These are phyloP conservation scores for Cryptococcus deneoformans DNA, from an alignment of 1,284 basidiomycete species.

Conservation along the genomic window DNA sequence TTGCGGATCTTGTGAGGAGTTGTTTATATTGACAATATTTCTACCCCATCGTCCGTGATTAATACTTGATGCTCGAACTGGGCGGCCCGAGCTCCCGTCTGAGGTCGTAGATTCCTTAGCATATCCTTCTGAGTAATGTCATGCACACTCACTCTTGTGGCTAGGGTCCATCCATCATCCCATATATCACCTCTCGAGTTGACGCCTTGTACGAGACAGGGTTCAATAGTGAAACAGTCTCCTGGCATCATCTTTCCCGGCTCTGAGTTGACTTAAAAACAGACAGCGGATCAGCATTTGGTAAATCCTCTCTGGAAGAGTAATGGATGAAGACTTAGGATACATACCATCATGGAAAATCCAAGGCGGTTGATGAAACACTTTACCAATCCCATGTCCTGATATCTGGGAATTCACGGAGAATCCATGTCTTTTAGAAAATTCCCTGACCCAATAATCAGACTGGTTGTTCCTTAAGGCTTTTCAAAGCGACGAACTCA, in stretches of 20 bases:
- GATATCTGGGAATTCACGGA: slow-evolving; percentile 66
- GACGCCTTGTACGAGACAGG: slow-evolving; percentile 69
- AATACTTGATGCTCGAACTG: slow-evolving; percentile 85
- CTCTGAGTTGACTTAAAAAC: slow-evolving; percentile 65
- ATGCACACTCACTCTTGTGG: slow-evolving; percentile 61
- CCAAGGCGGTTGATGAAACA: slow-evolving; percentile 81
- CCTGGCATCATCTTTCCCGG: slow-evolving; percentile 74
- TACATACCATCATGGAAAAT: slow-evolving; percentile 67
- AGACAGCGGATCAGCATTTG: background rate
- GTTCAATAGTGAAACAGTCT: slow-evolving; percentile 89
- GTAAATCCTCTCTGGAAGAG: background rate
- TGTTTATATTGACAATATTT: slow-evolving; percentile 56
- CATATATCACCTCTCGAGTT: slow-evolving; percentile 68
- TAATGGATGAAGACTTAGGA: background rate
- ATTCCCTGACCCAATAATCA: slow-evolving; percentile 28
- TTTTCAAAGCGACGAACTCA: slow-evolving; percentile 34
- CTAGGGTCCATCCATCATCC: slow-evolving; percentile 84
- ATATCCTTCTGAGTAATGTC: no score
- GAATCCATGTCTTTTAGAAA: slow-evolving; percentile 51
- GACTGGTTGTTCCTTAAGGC: background rate
- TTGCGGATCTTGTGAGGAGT: no score
- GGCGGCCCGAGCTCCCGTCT: slow-evolving; percentile 65
- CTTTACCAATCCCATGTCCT: slow-evolving; percentile 76
- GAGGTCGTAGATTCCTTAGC: background rate
- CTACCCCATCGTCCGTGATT: slow-evolving; percentile 68